Conservation (phyloP, 2,329 filamentous ascomycete species). For the Pestalotiopsis sp. region DNA sequence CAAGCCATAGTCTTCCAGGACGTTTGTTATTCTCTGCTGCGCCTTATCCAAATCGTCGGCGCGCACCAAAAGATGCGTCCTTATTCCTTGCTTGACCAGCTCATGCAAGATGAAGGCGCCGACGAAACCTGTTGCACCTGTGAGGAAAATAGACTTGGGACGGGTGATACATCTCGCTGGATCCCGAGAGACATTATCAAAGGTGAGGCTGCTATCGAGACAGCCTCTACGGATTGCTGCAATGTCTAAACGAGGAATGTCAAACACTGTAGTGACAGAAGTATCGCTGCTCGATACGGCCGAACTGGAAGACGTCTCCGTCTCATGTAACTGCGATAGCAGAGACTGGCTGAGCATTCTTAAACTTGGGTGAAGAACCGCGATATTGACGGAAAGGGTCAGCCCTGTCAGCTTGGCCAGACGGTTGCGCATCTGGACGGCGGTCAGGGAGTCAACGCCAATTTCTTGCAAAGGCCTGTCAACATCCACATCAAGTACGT, state of each 20-base stretch:
- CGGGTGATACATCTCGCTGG: conserved; percentile 2
- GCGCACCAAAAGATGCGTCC: conserved; percentile 25
- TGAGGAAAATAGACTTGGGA: conserved; percentile 24
- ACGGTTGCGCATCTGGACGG: conserved; percentile 27
- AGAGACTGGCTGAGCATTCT: conserved; percentile 21
- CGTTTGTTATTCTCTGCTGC: conserved; percentile 18
- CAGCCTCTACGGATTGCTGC: conserved; percentile 22
- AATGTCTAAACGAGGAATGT: conserved; percentile 18
- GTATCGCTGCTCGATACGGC: conserved; percentile 14
- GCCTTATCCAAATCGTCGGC: conserved; percentile 18
- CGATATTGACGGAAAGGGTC: conserved; percentile 23
- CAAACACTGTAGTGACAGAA: conserved; percentile 15
- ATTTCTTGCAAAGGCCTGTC: conserved; percentile 24
- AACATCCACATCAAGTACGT: conserved; percentile 22
- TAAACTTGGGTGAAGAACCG: conserved; percentile 22
- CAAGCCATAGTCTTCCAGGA: conserved; percentile 22
- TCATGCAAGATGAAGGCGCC: conserved; percentile 27
- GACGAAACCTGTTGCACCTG: conserved; percentile 29
- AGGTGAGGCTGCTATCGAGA: conserved; percentile 25
- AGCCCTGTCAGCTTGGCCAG: conserved; percentile 24
- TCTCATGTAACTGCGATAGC: conserved; percentile 17
- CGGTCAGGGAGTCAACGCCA: conserved; percentile 29
- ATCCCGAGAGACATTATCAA: conserved; percentile 18
- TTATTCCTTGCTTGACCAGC: conserved; percentile 23
- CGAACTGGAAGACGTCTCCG: conserved; percentile 16